These are phyloP conservation scores for Zymoseptoria passerinii DNA, from an alignment of 2,329 filamentous ascomycete species.

Conservation along the genomic window DNA sequence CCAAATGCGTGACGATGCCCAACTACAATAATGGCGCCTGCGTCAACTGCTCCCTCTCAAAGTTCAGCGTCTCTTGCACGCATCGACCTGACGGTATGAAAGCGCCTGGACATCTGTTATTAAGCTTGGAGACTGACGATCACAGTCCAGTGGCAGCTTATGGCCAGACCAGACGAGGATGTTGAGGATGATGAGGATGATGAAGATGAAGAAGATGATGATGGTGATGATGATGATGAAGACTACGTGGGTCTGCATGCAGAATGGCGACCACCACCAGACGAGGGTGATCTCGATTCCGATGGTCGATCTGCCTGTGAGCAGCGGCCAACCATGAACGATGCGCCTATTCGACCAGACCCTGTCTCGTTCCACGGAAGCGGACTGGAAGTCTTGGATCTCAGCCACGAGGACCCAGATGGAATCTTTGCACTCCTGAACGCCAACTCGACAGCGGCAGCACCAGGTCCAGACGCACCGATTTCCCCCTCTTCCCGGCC, in stretches of 20 bases:
- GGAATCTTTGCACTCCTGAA: not conserved
- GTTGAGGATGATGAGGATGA: not conserved
- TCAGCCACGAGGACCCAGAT: not conserved
- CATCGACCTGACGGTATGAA: not conserved
- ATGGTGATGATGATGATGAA: not conserved
- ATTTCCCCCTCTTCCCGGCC: not conserved
- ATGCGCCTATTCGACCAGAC: not conserved
- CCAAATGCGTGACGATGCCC: not conserved
- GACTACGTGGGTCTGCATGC: too few relatives aligned
- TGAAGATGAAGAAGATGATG: not conserved
- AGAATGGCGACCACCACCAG: too few relatives aligned
- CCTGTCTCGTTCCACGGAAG: not conserved
- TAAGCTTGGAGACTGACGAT: not conserved
- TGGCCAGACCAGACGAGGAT: not conserved
- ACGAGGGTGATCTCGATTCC: not conserved
- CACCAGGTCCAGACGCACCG: not conserved
- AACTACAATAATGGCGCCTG: not conserved
- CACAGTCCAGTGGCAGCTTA: not conserved
- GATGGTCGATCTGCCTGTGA: not conserved
- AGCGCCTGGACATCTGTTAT: too few relatives aligned
- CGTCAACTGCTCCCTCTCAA: not conserved
- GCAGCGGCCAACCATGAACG: not conserved
- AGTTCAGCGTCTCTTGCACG: not conserved
- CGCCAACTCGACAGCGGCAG: not conserved
- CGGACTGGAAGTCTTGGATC: not conserved